These are phyloP conservation scores for Ganoderma multipileum DNA, from an alignment of 1,284 basidiomycete genomes.

Conservation along the genomic window DNA sequence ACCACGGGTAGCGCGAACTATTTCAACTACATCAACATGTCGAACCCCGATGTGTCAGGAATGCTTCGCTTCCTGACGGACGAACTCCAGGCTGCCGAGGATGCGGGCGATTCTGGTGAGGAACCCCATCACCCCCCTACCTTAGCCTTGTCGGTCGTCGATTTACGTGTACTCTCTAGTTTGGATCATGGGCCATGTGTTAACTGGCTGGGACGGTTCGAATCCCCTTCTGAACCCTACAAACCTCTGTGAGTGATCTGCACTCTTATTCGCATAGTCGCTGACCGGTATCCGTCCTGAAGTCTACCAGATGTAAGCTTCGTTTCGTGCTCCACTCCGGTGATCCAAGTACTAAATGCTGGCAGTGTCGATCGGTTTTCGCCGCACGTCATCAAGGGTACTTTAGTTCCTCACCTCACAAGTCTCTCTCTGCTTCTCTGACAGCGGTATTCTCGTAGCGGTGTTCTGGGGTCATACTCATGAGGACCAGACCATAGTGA, in stretches of 20 bases:
- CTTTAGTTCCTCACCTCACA: slow-evolving; percentile 29
- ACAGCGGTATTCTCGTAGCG: slow-evolving; percentile 44
- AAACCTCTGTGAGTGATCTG: slow-evolving; percentile 62
- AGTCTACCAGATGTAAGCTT: slow-evolving; percentile 77
- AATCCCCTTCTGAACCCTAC: slow-evolving; percentile 69
- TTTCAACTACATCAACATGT: slow-evolving; percentile 82
- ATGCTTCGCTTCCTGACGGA: slow-evolving; percentile 83
- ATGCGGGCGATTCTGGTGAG: slow-evolving; percentile 68
- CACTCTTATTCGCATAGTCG: not conserved
- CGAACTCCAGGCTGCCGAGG: slow-evolving; percentile 81
- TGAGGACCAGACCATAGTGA: slow-evolving; percentile 78
- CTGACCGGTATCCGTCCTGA: not conserved
- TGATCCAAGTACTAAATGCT: slow-evolving; percentile 30
- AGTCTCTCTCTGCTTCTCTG: slow-evolving; percentile 19
- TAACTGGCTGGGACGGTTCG: slow-evolving; percentile 78
- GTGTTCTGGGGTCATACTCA: slow-evolving; percentile 87
- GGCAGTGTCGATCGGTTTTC: slow-evolving; percentile 80
- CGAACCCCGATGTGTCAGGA: slow-evolving; percentile 72
- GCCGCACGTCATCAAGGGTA: slow-evolving; percentile 78
- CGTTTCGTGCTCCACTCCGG: not conserved
- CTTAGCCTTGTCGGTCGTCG: not conserved
- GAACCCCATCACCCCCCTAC: not conserved
- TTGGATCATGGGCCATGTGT: slow-evolving; percentile 84
- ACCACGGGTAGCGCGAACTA: slow-evolving; percentile 59
- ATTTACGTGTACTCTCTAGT: slow-evolving; percentile 47